Evolutionary conservation across 306 rosid species (phyloP).

Genomic region (Adenanthera pavonina): DNA sequence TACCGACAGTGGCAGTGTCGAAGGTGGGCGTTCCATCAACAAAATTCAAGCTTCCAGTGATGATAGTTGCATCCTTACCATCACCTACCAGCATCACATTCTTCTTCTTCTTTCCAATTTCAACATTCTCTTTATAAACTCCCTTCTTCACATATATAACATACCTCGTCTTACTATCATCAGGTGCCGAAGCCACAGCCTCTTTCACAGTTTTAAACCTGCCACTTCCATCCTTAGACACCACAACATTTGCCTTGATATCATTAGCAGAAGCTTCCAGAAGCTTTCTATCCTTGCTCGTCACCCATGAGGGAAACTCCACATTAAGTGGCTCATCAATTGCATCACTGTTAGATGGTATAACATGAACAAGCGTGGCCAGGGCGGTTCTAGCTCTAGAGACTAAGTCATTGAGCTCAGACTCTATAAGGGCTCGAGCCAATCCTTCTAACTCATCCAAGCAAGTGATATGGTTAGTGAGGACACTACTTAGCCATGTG

Average conservation of each 20-base stretch:
- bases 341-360: background rate
- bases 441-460: slow-evolving; percentile 53
- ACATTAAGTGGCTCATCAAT: slow-evolving; percentile 31
- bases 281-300: slow-evolving; percentile 46
- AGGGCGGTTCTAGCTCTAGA: slow-evolving; percentile 47
- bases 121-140: slow-evolving; percentile 51
- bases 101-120: slow-evolving; percentile 51
- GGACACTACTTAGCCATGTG: slow-evolving; percentile 63
- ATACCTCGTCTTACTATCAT: slow-evolving; percentile 50
- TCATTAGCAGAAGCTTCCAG: slow-evolving; percentile 36
- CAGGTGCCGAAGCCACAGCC: slow-evolving; percentile 56
- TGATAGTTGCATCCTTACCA: slow-evolving; percentile 56
- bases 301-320: slow-evolving; percentile 55
- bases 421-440: slow-evolving; percentile 26
- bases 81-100: slow-evolving; percentile 64
- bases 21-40: slow-evolving; percentile 61
- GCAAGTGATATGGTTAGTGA: slow-evolving; percentile 64
- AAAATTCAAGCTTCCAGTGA: slow-evolving; percentile 60
- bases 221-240: slow-evolving; percentile 73
- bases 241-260: slow-evolving; percentile 56
- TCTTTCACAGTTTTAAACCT: slow-evolving; percentile 52
- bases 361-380: slow-evolving; percentile 39
- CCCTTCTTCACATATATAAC: slow-evolving; percentile 62
- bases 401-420: slow-evolving; percentile 45
- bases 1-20: slow-evolving; percentile 67